Conservation (phyloP, 2,329 filamentous ascomycete species). For the Blumeria hordei region DNA sequence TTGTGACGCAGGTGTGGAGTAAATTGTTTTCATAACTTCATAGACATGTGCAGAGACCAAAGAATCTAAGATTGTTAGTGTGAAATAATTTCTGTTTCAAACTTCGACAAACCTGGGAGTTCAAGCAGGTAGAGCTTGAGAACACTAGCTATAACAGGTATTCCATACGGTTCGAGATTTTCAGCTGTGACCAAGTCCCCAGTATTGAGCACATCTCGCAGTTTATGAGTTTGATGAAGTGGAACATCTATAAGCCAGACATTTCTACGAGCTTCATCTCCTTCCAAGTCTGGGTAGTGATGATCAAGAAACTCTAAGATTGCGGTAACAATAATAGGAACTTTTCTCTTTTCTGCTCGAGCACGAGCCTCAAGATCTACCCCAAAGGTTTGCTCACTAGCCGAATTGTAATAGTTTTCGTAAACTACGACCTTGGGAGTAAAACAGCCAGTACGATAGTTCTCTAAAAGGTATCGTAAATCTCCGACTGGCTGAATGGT, state of each 20-base stretch:
- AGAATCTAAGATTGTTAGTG: constrained; percentile 40
- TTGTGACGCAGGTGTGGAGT: constrained; percentile 58
- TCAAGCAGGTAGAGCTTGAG: constrained; percentile 89
- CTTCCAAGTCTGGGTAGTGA: constrained; percentile 91
- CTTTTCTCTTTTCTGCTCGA: constrained; percentile 80
- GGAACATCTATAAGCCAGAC: constrained; percentile 94
- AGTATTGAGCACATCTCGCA: constrained; percentile 65
- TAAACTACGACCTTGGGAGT: constrained; percentile 77
- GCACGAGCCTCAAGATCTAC: constrained; percentile 93
- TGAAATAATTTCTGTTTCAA: neutral
- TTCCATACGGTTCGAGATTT: constrained; percentile 65
- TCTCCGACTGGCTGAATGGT: constrained; percentile 87
- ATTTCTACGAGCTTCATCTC: constrained; percentile 71
- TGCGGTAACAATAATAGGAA: constrained; percentile 76
- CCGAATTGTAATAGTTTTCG: constrained; percentile 97
- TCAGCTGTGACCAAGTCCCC: constrained; percentile 58
- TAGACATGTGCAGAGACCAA: constrained; percentile 95
- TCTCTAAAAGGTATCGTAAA: constrained; percentile 81
- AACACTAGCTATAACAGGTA: constrained; percentile 78
- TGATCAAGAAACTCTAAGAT: constrained; percentile 89
- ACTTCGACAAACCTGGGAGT: constrained; percentile 47
- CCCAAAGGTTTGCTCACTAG: constrained; percentile 93
- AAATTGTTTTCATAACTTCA: constrained; percentile 95
- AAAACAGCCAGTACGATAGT: constrained; percentile 86
- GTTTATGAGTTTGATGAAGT: constrained; percentile 57